These are phyloP conservation scores for Aspergillus bridgeri DNA, from an alignment of 495 filamentous ascomycete genomes.

Conservation along the genomic window DNA sequence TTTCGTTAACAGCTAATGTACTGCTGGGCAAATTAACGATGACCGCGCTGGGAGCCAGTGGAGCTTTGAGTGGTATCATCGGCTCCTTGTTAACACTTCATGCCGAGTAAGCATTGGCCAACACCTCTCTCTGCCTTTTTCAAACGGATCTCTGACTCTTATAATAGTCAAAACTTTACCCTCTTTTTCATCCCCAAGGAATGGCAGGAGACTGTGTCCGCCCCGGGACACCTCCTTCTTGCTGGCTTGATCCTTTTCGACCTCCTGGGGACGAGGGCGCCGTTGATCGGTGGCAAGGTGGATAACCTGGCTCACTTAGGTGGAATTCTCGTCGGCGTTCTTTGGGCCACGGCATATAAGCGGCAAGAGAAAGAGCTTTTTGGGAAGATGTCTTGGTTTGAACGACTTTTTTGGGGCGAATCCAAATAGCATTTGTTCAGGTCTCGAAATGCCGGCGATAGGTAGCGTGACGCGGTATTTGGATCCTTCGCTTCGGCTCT, in stretches of 20 bases:
- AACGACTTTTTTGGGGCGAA: constrained; percentile 4
- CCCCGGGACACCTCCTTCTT: background rate
- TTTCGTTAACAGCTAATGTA: constrained; percentile 58
- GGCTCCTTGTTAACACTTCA: constrained; percentile 69
- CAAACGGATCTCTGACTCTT: background rate
- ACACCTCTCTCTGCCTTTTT: background rate
- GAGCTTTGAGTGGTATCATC: constrained; percentile 64
- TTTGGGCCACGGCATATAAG: constrained; percentile 29
- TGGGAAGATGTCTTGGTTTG: constrained; percentile 16
- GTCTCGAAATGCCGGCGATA: background rate
- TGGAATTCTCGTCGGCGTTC: constrained; percentile 54
- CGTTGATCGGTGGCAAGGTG: constrained; percentile 33
- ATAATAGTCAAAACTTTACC: constrained; percentile 38
- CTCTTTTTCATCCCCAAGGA: constrained; percentile 41
- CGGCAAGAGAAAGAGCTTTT: constrained; percentile 19
- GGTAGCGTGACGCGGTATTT: background rate
- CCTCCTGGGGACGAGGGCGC: constrained; percentile 30
- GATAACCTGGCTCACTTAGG: constrained; percentile 74
- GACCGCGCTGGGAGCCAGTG: constrained; percentile 69
- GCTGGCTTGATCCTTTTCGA: constrained; percentile 36
- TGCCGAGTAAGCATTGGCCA: constrained; percentile 32
- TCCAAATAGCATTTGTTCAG: background rate
- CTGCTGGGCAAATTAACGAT: constrained; percentile 46
- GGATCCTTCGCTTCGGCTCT: background rate
- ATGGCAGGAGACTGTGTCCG: constrained; percentile 15